phyloP scores from a whole-genome alignment of 331 rosid species.

The Erythrophleum ivorense region DNA sequence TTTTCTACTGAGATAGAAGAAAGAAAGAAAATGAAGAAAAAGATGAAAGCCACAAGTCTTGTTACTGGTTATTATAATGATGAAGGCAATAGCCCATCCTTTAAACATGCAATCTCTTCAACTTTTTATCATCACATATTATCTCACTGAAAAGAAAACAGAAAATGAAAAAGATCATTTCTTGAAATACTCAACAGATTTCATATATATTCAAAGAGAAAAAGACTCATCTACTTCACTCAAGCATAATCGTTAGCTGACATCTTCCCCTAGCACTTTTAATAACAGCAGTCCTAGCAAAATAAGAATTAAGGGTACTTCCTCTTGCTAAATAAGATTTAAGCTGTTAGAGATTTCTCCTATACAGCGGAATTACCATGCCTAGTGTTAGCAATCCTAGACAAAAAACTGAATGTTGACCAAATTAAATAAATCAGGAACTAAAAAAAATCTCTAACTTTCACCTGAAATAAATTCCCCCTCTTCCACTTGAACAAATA shows the following conservation, averaged over 20 bases:
- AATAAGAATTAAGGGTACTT: background rate
- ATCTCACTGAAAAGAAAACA: background rate
- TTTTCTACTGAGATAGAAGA: background rate
- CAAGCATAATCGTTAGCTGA: background rate
- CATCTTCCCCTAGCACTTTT: background rate
- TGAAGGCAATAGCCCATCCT: background rate
- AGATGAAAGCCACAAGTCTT: background rate
- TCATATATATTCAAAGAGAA: background rate
- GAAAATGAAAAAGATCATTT: background rate
- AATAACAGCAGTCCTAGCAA: background rate
- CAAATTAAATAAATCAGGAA: background rate
- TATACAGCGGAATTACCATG: background rate
- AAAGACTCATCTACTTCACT: background rate
- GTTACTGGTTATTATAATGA: background rate
- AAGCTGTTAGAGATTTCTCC: background rate
- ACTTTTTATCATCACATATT: background rate
- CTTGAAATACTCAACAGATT: background rate
- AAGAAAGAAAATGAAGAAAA: background rate
- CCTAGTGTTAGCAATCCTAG: background rate
- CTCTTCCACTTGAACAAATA: no score
- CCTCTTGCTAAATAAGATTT: background rate
- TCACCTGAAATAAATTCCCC: background rate
- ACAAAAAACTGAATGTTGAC: background rate
- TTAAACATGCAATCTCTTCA: background rate
- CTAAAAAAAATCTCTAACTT: background rate